Evolutionary conservation across 2,329 filamentous ascomycete species (phyloP).

Genomic region (Aspergillus transmontanensis): DNA sequence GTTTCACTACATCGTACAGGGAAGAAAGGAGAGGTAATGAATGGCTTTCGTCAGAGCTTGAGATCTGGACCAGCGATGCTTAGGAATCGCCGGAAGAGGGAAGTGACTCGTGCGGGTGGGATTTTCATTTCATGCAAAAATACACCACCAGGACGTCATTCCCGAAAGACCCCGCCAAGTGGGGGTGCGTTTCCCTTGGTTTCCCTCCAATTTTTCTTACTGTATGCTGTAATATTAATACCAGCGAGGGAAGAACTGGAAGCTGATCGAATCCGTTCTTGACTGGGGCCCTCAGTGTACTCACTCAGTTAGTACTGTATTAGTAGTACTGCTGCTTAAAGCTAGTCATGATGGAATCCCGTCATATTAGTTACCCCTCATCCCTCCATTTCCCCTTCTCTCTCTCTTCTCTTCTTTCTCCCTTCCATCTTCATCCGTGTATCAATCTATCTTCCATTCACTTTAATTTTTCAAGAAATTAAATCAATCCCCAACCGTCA

Average conservation of each 20-base stretch:
- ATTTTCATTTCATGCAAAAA: not conserved
- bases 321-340: not conserved
- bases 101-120: too few species aligned
- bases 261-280: slow-evolving; percentile 13
- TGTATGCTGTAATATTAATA: not conserved
- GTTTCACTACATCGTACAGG: too few species aligned
- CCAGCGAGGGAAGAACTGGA: slow-evolving; percentile 11
- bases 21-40: too few species aligned
- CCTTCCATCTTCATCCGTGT: slow-evolving; percentile 17
- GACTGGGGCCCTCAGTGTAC: too few species aligned
- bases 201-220: not conserved
- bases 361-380: slow-evolving; percentile 10
- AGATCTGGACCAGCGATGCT: slow-evolving; percentile 18
- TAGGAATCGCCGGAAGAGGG: slow-evolving; percentile 21
- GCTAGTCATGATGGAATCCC: not conserved
- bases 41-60: too few species aligned
- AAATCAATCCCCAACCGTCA: slow-evolving; percentile 58
- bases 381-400: slow-evolving; percentile 25
- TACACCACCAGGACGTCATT: slow-evolving; percentile 27
- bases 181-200: slow-evolving; percentile 6
- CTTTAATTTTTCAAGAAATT: slow-evolving; percentile 22
- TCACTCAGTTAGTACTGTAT: not conserved
- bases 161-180: slow-evolving; percentile 23
- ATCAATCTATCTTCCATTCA: slow-evolving; percentile 9
- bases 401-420: slow-evolving; percentile 23